Conservation (phyloP, 306 rosid genomes). For the Cercis canadensis region DNA sequence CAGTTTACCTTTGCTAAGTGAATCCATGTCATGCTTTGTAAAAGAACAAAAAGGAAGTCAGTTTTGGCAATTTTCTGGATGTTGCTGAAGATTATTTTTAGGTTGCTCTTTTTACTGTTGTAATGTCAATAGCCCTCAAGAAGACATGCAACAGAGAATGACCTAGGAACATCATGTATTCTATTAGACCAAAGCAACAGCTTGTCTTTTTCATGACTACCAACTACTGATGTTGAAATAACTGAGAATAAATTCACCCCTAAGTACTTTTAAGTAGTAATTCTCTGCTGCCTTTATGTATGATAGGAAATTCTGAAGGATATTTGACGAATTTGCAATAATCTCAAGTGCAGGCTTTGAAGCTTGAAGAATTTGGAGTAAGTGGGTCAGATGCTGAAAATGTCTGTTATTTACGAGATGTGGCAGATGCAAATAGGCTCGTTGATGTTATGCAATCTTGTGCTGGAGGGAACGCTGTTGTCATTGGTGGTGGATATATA, state of each 20-base stretch:
- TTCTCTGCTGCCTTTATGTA: constrained; percentile 10
- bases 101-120: neutral
- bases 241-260: constrained; percentile 19
- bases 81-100: neutral
- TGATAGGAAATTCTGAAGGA: constrained; percentile 2
- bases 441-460: constrained; percentile 65
- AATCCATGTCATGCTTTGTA: constrained; percentile 17
- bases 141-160: constrained; percentile 14
- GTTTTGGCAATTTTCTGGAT: constrained; percentile 6
- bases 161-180: constrained; percentile 13
- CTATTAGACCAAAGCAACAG: constrained; percentile 3
- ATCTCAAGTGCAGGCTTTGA: constrained; percentile 68
- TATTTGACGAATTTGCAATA: constrained; percentile 30
- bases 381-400: constrained; percentile 91
- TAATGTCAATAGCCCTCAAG: constrained; percentile 10
- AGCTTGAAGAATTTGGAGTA: constrained; percentile 97
- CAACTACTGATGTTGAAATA: constrained; percentile 15
- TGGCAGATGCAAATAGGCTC: constrained; percentile 84
- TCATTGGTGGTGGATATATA: constrained; percentile 96
- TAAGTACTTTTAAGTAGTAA: constrained; percentile 1
- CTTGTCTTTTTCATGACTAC: constrained; percentile 19
- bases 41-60: neutral
- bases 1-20: constrained; percentile 13
- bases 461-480: constrained; percentile 87
- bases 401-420: constrained; percentile 84